Evolutionary conservation across 441 rosid genomes (phyloP).

Genomic region (Melianthus villosus): DNA sequence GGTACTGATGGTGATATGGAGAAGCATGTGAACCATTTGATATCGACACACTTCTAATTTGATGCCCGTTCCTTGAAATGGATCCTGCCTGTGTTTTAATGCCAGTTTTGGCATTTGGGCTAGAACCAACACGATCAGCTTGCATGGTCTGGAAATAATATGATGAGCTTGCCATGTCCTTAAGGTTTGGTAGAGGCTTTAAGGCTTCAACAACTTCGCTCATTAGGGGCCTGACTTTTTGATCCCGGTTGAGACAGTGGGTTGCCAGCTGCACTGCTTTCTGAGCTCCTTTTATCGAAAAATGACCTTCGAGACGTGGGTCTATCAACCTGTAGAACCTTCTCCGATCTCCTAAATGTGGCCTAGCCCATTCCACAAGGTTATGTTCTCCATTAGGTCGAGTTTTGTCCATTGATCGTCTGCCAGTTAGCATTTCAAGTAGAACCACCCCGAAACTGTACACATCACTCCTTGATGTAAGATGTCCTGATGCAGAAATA

Average conservation of each 20-base stretch:
- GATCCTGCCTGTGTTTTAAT: conserved; percentile 16
- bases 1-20: conserved; percentile 22
- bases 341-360: conserved; percentile 19
- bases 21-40: conserved; percentile 20
- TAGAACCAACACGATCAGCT: conserved; percentile 19
- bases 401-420: conserved; percentile 10
- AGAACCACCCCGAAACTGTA: conserved; percentile 36
- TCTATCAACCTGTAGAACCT: conserved; percentile 21
- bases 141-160: conserved; percentile 26
- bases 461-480: conserved; percentile 33
- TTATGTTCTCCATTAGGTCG: conserved; percentile 7
- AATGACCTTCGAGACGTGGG: conserved; percentile 24
- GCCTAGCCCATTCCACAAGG: conserved; percentile 31
- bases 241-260: conserved; percentile 21
- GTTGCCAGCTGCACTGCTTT: conserved; percentile 19
- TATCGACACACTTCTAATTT: conserved; percentile 24
- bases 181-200: conserved; percentile 22
- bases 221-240: conserved; percentile 23
- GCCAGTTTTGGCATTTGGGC: conserved; percentile 17
- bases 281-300: conserved; percentile 10
- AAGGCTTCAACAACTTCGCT: conserved; percentile 26
- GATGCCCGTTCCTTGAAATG: conserved; percentile 21
- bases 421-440: conserved; percentile 32
- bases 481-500: conserved; percentile 19
- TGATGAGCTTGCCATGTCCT: conserved; percentile 38